Evolutionary conservation across 495 filamentous ascomycete species (phyloP).

Genomic region (Podospora anserina): DNA sequence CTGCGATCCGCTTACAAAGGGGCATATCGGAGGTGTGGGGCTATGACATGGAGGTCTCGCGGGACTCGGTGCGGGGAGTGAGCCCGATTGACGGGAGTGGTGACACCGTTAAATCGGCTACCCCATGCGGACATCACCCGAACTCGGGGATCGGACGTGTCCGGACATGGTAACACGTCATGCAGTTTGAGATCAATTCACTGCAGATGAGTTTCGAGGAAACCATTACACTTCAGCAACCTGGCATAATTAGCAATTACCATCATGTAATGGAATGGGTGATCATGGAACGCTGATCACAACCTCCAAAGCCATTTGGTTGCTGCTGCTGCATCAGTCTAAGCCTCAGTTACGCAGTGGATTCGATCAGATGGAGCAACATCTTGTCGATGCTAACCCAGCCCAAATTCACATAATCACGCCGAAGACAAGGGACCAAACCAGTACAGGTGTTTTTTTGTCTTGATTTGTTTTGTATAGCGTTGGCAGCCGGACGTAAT

Average conservation of each 20-base stretch:
- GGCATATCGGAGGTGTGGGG: background rate
- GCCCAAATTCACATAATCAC: background rate
- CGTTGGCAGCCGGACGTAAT: slow-evolving; percentile 29
- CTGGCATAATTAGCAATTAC: background rate
- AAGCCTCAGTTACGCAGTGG: background rate
- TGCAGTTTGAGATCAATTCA: background rate
- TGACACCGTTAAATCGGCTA: background rate
- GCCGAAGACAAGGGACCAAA: background rate
- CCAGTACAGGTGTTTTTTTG: background rate
- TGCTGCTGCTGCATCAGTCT: background rate
- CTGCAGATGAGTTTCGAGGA: background rate
- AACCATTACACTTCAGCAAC: background rate
- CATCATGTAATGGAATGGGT: no score
- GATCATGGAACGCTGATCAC: no score
- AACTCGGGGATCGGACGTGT: background rate
- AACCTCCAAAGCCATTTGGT: background rate
- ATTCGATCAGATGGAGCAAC: background rate
- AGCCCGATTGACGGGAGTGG: background rate
- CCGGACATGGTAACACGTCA: background rate
- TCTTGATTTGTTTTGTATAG: slow-evolving; percentile 12
- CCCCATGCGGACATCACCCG: background rate
- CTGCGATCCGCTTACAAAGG: background rate
- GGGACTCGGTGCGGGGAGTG: background rate
- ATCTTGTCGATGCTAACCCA: background rate
- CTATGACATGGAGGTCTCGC: background rate